Evolutionary conservation across 1,284 basidiomycete species (phyloP), one percentile per base, ranked within the genome.

Genomic region (Ceratobasidium sp.): DNA sequence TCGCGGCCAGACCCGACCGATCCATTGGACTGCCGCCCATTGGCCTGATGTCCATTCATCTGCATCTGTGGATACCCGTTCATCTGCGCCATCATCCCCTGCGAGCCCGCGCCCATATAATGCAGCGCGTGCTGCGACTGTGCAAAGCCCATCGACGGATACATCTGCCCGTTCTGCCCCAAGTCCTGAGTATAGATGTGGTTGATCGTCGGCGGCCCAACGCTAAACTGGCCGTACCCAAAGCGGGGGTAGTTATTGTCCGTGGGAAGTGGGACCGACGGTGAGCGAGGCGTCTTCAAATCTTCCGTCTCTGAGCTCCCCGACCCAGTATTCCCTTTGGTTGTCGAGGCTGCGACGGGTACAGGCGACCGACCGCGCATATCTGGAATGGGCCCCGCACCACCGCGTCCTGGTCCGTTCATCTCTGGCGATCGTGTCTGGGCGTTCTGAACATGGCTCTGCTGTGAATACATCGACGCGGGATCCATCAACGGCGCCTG

Each of bases 91-190:
- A 32, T 52, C 64, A 67, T 67, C 8, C 64, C 64, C 21, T 54
- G 64, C 32, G 49, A 32, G n/a, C 64, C 64, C 14, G 50, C 64
- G 7, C 64, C 64, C 64, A 67, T 67, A 23, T 67, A 49, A 16
- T 67, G 64, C 23, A 55, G 41, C 38, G 64, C 64, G 28, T 67
- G 55, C 35, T 67, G 64, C 18, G 50, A 55, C 52, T 67, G 64
- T 6, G 64, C 64, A 35, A 67, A 67, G 16, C 64, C 64, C 64
- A 67, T 67, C 50, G 64, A 67, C 18, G 64, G 50, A 52, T 67
- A 54, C 49, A 67, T 55, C 21, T 67, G 64, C 8, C 64, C 64
- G 23, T 67, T 55, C 26, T 46, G 59, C 9, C 50, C 50, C 50
- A 67, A n/a, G 41, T 67, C 64, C 30, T 67, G 64, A 16, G 64